phyloP scores from a whole-genome alignment of 1,284 basidiomycete genomes.

The Malassezia pachydermatis region DNA sequence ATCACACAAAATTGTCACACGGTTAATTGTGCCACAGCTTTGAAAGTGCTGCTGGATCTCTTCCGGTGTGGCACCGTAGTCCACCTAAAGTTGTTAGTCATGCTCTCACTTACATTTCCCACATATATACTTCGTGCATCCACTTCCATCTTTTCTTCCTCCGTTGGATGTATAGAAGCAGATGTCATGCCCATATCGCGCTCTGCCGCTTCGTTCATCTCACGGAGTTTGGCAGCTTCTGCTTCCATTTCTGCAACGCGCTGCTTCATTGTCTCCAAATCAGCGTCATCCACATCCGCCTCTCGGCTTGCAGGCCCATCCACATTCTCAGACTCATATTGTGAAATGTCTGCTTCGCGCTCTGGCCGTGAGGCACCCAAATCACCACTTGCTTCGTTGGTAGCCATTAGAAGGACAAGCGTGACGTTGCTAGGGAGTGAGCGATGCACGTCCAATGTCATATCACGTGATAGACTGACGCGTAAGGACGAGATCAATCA shows the following conservation, averaged over 20 bases:
- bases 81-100: slow-evolving; percentile 60
- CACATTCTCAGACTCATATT: neutral
- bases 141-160: slow-evolving; percentile 55
- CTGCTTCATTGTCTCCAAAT: slow-evolving; percentile 68
- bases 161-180: slow-evolving; percentile 23
- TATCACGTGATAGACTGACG: too few species aligned
- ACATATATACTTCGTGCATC: slow-evolving; percentile 87
- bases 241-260: slow-evolving; percentile 68
- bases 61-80: slow-evolving; percentile 93
- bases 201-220: slow-evolving; percentile 79
- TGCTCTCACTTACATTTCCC: slow-evolving; percentile 71
- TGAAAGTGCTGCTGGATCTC: slow-evolving; percentile 97
- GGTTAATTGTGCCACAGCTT: slow-evolving; percentile 93
- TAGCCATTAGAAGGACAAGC: too few species aligned
- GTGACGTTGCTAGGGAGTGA: too few species aligned
- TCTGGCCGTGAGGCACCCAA: neutral
- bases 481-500: too few species aligned
- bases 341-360: slow-evolving; percentile 6
- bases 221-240: slow-evolving; percentile 74
- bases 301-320: slow-evolving; percentile 13
- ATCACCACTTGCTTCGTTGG: neutral
- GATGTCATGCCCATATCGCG: slow-evolving; percentile 54
- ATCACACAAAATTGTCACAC: slow-evolving; percentile 97
- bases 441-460: too few species aligned
- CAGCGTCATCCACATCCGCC: slow-evolving; percentile 42